Base-by-base conservation (phyloP, 768 basidiomycete species). In the Pisolithus orientalis region DNA sequence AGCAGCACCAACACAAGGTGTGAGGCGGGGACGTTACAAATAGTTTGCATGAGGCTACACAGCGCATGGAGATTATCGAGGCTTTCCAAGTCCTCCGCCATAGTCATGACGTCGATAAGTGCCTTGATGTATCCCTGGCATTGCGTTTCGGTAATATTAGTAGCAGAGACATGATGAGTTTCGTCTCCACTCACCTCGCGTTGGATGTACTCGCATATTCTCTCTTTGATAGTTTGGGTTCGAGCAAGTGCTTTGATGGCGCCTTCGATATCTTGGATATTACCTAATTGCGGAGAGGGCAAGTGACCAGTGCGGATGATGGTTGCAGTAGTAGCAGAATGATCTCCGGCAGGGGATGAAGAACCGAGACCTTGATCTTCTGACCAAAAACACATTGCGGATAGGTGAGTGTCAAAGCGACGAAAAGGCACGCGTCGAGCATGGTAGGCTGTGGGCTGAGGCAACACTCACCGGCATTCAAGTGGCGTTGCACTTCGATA, bases 41-140 rank as follows among this genome's bases (percentile, higher is more conserved):
- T 94, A 17, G 91, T 89, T 69, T 96, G 93, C 85, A 94, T 93
- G 55, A 96, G 78, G 59, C 82, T 83, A 72, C 90, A 96, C 40
- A 98, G 69, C 4, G 90, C 84, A 72, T 97, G 95, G 51, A 99
- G 70, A 62, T 94, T 92, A 52, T 89, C 84, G 56, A 98, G 67
- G 61, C 82, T 89, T 71, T 99, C 94, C 63, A 94, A 72, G 64
- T 97, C 94, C 72, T 98, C 95, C 34, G 95, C 94, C 58, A 84
- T 83, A 54, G 83, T 77, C 69, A 96, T 79, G 44, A 96, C 85
- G 51, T 85, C 80, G 63, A 94, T 86, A 59, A 98, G 74, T 38
- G 82, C 77, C 65, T 88, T 88, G 72, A 97, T 83, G 70, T 94
- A 97, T 62, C 89, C 85, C 89, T 94, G 62, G 54, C 49, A 55